phyloP scores from a whole-genome alignment of 495 filamentous ascomycete genomes.

The Penicillium riverlandense region DNA sequence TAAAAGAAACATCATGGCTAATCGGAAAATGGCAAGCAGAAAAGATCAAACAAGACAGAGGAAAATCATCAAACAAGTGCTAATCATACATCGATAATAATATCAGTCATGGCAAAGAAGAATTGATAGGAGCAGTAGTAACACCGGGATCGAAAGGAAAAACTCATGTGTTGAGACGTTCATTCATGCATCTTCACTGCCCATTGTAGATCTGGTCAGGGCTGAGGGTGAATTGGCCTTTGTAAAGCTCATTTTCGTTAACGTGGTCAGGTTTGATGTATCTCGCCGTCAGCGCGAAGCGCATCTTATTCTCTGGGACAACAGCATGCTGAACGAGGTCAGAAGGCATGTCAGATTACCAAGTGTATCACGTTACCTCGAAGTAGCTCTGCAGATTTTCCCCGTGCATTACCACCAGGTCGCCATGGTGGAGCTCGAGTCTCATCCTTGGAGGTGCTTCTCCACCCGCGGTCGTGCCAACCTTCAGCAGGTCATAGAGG shows the following conservation, averaged over 20 bases:
- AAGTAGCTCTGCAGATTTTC: conserved; percentile 61
- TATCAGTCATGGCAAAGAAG: too few relatives aligned
- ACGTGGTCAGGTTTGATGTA: conserved; percentile 25
- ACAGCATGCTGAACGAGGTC: conserved; percentile 51
- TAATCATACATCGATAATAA: too few relatives aligned
- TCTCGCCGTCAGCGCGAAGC: conserved; percentile 54
- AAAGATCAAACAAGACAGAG: too few relatives aligned
- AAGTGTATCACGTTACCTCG: conserved; percentile 42
- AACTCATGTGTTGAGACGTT: too few relatives aligned
- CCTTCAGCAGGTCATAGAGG: conserved; percentile 3
- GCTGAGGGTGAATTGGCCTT: conserved; percentile 20
- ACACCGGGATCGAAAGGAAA: too few relatives aligned
- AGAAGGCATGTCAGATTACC: background rate
- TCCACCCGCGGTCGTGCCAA: conserved; percentile 6
- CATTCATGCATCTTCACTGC: conserved; percentile 8
- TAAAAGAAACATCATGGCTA: too few relatives aligned
- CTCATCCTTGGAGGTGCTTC: conserved; percentile 17
- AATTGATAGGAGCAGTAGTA: too few relatives aligned
- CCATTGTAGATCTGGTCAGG: conserved; percentile 29
- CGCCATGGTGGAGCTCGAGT: conserved; percentile 62
- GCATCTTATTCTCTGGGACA: conserved; percentile 44
- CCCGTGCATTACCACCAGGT: conserved; percentile 80
- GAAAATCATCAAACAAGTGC: too few relatives aligned
- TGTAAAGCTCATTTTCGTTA: conserved; percentile 8
- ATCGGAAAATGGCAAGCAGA: too few relatives aligned